A percentile compares a stretch with the other conserved stretches of the same genome.
Conservation (phyloP, 2,329 filamentous ascomycete genomes). For the Penicillium corylophilum region DNA sequence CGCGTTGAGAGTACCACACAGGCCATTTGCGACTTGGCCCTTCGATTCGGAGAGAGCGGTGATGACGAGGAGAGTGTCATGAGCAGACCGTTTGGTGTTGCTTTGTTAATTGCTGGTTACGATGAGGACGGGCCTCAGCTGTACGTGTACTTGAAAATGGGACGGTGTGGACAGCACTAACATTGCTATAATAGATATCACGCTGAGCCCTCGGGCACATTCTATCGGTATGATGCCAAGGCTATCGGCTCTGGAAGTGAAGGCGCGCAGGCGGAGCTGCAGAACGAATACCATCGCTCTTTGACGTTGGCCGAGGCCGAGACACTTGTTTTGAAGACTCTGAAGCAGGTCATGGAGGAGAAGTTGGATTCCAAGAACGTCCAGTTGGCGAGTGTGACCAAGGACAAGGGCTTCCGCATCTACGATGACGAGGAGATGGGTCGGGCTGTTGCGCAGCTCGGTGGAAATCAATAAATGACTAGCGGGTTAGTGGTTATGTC, state of each 20-base stretch:
- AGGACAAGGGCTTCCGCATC: slow-evolving; percentile 97
- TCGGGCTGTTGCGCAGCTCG: slow-evolving; percentile 73
- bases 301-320: slow-evolving; percentile 90
- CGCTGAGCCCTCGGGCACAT: slow-evolving; percentile 95
- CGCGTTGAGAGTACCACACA: slow-evolving; percentile 97
- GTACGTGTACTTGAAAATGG: slow-evolving; percentile 45
- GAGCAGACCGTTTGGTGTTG: slow-evolving; percentile 95
- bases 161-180: background rate
- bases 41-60: slow-evolving; percentile 95
- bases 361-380: slow-evolving; percentile 99
- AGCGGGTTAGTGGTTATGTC: slow-evolving; percentile 7
- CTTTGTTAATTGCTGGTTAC: slow-evolving; percentile 91
- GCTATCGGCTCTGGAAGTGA: slow-evolving; percentile 97
- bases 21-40: slow-evolving; percentile 93
- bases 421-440: slow-evolving; percentile 98
- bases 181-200: slow-evolving; percentile 64
- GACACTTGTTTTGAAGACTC: slow-evolving; percentile 90
- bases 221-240: slow-evolving; percentile 98
- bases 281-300: slow-evolving; percentile 99
- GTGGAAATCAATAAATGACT: slow-evolving; percentile 42
- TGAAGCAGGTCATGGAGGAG: slow-evolving; percentile 99
- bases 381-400: slow-evolving; percentile 94
- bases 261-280: slow-evolving; percentile 94
- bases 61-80: slow-evolving; percentile 99
- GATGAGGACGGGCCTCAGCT: slow-evolving; percentile 96